phyloP scores from a whole-genome alignment of 2,329 filamentous ascomycete species.

The Bipolaris gigantea region DNA sequence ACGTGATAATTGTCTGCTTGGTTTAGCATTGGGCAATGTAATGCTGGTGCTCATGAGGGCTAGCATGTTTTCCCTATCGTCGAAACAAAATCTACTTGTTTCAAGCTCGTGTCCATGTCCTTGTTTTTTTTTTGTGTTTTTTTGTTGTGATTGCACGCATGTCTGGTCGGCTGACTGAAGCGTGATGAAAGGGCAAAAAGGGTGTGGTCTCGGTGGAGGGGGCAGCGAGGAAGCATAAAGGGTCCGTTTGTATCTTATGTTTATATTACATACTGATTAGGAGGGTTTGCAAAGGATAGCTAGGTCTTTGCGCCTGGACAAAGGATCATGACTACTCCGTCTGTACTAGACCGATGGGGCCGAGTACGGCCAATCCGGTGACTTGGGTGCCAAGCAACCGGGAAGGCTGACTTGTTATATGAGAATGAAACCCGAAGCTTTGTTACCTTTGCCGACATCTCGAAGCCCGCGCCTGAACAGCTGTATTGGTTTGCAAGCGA shows the following conservation, averaged over 20 bases:
- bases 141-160: neutral
- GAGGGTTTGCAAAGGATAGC: no score
- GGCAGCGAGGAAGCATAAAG: no score
- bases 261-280: no score
- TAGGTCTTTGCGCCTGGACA: neutral
- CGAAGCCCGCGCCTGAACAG: neutral
- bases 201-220: no score
- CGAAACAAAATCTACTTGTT: conserved; percentile 1
- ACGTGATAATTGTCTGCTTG: conserved; percentile 36
- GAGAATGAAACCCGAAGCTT: neutral
- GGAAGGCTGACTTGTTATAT: neutral
- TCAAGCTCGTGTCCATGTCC: neutral
- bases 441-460: neutral
- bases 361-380: neutral
- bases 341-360: neutral
- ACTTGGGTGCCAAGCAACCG: neutral
- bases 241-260: no score
- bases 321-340: neutral
- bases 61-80: conserved; percentile 5
- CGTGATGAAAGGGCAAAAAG: no score
- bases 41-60: conserved; percentile 6
- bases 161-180: no score
- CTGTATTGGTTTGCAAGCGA: neutral
- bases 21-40: conserved; percentile 1
- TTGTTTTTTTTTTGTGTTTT: neutral